These are phyloP conservation scores for Xylariaceae sp. DNA, from an alignment of 2,329 filamentous ascomycete species.

Conservation along the genomic window DNA sequence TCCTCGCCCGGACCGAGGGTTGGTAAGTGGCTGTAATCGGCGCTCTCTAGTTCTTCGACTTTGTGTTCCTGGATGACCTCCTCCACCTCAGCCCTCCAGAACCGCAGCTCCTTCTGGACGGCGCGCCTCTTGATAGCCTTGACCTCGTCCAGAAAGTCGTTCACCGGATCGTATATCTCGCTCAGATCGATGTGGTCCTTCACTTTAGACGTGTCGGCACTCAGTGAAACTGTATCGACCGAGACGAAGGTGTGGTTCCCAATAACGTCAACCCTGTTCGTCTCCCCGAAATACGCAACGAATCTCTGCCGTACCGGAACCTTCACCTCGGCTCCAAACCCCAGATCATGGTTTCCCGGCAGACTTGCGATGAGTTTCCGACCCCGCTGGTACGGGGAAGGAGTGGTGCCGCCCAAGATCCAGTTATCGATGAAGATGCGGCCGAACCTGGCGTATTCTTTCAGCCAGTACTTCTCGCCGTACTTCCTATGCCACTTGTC, in stretches of 20 bases:
- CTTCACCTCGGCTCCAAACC: constrained; percentile 83
- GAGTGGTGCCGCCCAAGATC: constrained; percentile 49
- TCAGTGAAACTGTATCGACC: constrained; percentile 81
- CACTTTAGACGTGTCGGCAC: constrained; percentile 56
- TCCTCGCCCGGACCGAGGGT: constrained; percentile 39
- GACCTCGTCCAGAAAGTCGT: constrained; percentile 68
- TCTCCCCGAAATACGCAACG: constrained; percentile 79
- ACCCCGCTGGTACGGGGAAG: constrained; percentile 56
- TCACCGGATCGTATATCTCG: constrained; percentile 68
- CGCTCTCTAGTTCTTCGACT: constrained; percentile 52
- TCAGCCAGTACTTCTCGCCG: constrained; percentile 75
- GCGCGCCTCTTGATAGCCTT: constrained; percentile 60
- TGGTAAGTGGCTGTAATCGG: constrained; percentile 36
- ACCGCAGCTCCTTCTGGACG: constrained; percentile 62
- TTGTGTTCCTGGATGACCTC: constrained; percentile 52
- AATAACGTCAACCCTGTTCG: constrained; percentile 85
- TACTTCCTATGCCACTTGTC: constrained; percentile 70
- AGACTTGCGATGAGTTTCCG: constrained; percentile 77
- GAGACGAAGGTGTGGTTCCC: constrained; percentile 96
- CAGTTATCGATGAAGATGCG: constrained; percentile 74
- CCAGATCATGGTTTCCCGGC: constrained; percentile 92
- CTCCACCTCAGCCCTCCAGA: constrained; percentile 55
- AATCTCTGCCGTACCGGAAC: constrained; percentile 76
- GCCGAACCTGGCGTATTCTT: constrained; percentile 82
- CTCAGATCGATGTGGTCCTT: constrained; percentile 46